Conservation (phyloP, 2,329 filamentous ascomycete genomes). For the Zymoseptoria ardabiliae region DNA sequence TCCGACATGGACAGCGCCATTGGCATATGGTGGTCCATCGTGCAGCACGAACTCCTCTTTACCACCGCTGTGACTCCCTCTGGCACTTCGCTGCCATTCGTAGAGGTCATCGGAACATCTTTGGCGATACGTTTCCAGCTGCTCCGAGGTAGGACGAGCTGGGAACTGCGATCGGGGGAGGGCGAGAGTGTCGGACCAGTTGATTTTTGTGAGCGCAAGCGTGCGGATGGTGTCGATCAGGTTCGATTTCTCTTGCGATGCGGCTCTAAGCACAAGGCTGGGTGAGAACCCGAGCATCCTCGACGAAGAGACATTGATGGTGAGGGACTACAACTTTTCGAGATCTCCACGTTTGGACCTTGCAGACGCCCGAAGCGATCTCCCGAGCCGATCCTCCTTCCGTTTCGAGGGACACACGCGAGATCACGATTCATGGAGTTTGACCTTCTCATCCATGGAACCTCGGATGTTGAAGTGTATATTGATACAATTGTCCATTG, state of each 20-base stretch:
- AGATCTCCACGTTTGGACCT: not conserved
- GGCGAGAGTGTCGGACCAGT: slow-evolving; percentile 36
- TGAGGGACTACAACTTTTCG: not conserved
- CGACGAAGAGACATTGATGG: not conserved
- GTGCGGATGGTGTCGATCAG: slow-evolving; percentile 6
- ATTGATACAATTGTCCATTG: not conserved
- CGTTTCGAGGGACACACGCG: not conserved
- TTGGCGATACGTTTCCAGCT: slow-evolving; percentile 55
- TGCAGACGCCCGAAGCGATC: not conserved
- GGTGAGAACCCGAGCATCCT: slow-evolving; percentile 8
- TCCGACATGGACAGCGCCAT: slow-evolving; percentile 82
- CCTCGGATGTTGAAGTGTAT: no score
- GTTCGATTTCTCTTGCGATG: not conserved
- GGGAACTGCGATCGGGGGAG: slow-evolving; percentile 45
- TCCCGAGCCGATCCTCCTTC: not conserved
- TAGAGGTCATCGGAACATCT: slow-evolving; percentile 84
- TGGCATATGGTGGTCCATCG: slow-evolving; percentile 95
- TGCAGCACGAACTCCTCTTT: slow-evolving; percentile 69
- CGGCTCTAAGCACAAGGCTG: slow-evolving; percentile 7
- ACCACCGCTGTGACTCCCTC: slow-evolving; percentile 26
- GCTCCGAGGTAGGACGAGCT: slow-evolving; percentile 34
- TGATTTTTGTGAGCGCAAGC: slow-evolving; percentile 9
- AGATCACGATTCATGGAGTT: not conserved
- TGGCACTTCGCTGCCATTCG: slow-evolving; percentile 64
- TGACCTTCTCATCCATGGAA: not conserved